Conservation (phyloP, 1,139 yeast species). For the Starmera stellimalicola region DNA sequence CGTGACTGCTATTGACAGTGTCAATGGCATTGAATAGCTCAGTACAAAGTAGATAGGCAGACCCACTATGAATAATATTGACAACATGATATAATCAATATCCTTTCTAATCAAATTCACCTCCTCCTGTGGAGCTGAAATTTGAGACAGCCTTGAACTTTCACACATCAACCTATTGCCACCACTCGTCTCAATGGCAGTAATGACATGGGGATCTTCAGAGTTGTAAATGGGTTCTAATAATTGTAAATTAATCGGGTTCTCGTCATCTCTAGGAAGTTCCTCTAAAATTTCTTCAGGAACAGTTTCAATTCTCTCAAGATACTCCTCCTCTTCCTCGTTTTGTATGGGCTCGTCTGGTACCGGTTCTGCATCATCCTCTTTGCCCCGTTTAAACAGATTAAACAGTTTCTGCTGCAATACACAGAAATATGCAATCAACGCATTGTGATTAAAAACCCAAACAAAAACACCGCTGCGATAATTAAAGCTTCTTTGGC, state of each 20-base stretch:
- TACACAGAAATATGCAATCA: constrained; percentile 38
- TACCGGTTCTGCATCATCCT: background rate
- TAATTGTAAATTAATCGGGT: too few relatives aligned
- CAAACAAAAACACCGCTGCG: constrained; percentile 63
- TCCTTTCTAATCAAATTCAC: constrained; percentile 32
- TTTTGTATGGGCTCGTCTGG: background rate
- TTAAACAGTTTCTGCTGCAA: constrained; percentile 27
- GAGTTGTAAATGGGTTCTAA: constrained; percentile 12
- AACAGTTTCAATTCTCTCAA: constrained; percentile 4
- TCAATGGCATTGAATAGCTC: constrained; percentile 46
- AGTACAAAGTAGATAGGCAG: constrained; percentile 39
- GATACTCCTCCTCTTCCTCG: too few relatives aligned
- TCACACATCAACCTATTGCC: constrained; percentile 14
- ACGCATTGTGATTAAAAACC: constrained; percentile 42
- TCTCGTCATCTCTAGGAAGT: constrained; percentile 17
- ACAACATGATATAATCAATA: constrained; percentile 49
- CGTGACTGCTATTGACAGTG: constrained; percentile 38
- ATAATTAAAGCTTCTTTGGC: constrained; percentile 64
- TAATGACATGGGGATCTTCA: too few relatives aligned
- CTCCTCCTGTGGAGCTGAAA: too few relatives aligned
- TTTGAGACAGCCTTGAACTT: constrained; percentile 12
- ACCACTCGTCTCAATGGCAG: too few relatives aligned
- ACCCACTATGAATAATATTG: constrained; percentile 39
- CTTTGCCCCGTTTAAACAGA: constrained; percentile 9
- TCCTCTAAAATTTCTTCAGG: constrained; percentile 13